Evolutionary conservation across 768 basidiomycete genomes (phyloP).

Genomic region (Russula compacta): DNA sequence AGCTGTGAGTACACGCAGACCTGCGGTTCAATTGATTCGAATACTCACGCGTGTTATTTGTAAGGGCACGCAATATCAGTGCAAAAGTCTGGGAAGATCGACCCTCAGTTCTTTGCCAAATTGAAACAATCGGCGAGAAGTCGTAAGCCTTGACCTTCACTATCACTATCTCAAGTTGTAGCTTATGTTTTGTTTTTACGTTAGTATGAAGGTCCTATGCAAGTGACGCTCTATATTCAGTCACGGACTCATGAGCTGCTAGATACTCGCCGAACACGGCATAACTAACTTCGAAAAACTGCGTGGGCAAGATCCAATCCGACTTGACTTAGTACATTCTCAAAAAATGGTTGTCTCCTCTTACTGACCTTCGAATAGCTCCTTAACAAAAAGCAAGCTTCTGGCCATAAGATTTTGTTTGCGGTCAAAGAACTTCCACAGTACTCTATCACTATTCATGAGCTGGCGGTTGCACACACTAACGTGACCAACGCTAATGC

Average conservation of each 20-base stretch:
- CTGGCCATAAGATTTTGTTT: conserved; percentile 55
- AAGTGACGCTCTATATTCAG: conserved; percentile 20
- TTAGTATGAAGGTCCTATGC: conserved; percentile 22
- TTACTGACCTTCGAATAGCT: conserved; percentile 9
- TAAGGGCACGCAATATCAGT: conserved; percentile 62
- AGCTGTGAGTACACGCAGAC: conserved; percentile 43
- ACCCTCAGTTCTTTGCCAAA: conserved; percentile 74
- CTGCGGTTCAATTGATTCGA: not conserved
- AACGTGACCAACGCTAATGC: conserved; percentile 35
- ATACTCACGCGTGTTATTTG: not conserved
- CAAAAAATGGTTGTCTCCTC: not conserved
- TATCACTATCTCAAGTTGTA: not conserved
- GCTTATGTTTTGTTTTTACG: not conserved
- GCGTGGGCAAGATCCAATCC: conserved; percentile 44
- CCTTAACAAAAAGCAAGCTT: conserved; percentile 17
- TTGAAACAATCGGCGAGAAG: conserved; percentile 88
- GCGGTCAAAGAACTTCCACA: conserved; percentile 55
- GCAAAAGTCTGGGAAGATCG: conserved; percentile 92
- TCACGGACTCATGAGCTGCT: conserved; percentile 1
- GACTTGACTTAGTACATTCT: conserved; percentile 50
- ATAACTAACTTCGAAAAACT: conserved; percentile 54
- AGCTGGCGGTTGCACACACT: conserved; percentile 35
- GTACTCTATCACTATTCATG: conserved; percentile 46
- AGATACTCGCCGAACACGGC: conserved; percentile 71
- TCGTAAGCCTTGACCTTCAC: conserved; percentile 47